Evolutionary conservation across 495 filamentous ascomycete species (phyloP).

Genomic region (Penicillium coffeae): DNA sequence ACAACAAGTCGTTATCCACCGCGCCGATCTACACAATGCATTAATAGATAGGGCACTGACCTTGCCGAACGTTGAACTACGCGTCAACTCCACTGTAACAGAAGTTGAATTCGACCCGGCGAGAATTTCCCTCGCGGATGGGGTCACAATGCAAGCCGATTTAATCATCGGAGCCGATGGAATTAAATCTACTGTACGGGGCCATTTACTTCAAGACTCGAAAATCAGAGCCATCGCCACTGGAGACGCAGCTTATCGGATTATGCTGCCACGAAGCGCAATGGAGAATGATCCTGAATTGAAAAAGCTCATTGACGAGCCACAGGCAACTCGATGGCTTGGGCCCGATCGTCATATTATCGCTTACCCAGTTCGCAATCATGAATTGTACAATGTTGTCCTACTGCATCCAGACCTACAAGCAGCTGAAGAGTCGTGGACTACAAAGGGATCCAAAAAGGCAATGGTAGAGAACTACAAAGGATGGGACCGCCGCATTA

Average conservation of each 20-base stretch:
- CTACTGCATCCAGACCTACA: constrained; percentile 38
- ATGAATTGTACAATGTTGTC: constrained; percentile 43
- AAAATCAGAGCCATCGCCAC: constrained; percentile 31
- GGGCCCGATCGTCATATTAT: constrained; percentile 44
- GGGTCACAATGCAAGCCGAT: constrained; percentile 34
- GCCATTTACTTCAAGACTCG: constrained; percentile 25
- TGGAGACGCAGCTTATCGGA: constrained; percentile 44
- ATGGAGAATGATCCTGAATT: constrained; percentile 37
- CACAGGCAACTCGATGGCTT: constrained; percentile 40
- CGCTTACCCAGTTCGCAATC: constrained; percentile 40
- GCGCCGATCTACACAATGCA: constrained; percentile 43
- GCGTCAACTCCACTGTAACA: constrained; percentile 31
- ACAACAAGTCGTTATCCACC: constrained; percentile 41
- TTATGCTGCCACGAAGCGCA: constrained; percentile 33
- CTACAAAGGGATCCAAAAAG: constrained; percentile 40
- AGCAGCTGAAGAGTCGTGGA: constrained; percentile 41
- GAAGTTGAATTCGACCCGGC: constrained; percentile 28
- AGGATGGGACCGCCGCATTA: constrained; percentile 34
- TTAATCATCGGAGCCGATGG: constrained; percentile 47
- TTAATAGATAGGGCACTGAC: constrained; percentile 34
- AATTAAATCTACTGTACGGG: constrained; percentile 40
- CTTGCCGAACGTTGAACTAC: constrained; percentile 35
- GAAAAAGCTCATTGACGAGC: constrained; percentile 33
- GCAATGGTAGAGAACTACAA: constrained; percentile 37
- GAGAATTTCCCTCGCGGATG: constrained; percentile 32